A percentile compares a stretch with the other conserved stretches of the same genome.
Evolutionary conservation across 2,329 filamentous ascomycete genomes (phyloP).

Genomic region (Pseudogymnoascus sp.): DNA sequence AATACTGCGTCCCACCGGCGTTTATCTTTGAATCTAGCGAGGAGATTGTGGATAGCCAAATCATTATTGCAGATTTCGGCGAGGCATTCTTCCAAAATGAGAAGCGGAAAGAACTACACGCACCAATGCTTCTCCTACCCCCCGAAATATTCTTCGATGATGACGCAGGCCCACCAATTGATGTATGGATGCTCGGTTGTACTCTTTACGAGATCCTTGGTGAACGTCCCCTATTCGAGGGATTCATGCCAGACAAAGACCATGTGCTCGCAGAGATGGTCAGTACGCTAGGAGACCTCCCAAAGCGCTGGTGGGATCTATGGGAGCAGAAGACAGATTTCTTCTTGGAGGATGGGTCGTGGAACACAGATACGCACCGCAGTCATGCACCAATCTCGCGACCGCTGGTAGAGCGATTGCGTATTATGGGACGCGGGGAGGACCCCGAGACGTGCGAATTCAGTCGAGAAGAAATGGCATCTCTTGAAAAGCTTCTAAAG

Average conservation of each 20-base stretch:
- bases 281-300: background rate
- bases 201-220: background rate
- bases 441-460: background rate
- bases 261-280: slow-evolving; percentile 51
- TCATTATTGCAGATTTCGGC: background rate
- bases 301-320: background rate
- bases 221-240: background rate
- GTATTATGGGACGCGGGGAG: background rate
- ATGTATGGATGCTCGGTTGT: background rate
- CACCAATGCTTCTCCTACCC: background rate
- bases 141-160: background rate
- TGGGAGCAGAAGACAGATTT: background rate
- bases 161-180: background rate
- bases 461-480: background rate
- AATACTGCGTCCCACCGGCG: background rate
- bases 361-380: background rate
- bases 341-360: background rate
- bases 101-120: background rate
- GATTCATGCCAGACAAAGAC: slow-evolving; percentile 52
- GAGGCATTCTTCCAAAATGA: background rate
- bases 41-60: background rate
- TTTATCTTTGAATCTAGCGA: background rate
- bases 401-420: background rate
- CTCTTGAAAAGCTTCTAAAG: background rate
- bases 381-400: background rate